These are phyloP conservation scores for Lactarius hengduanensis DNA, from an alignment of 768 basidiomycete genomes.

Conservation along the genomic window DNA sequence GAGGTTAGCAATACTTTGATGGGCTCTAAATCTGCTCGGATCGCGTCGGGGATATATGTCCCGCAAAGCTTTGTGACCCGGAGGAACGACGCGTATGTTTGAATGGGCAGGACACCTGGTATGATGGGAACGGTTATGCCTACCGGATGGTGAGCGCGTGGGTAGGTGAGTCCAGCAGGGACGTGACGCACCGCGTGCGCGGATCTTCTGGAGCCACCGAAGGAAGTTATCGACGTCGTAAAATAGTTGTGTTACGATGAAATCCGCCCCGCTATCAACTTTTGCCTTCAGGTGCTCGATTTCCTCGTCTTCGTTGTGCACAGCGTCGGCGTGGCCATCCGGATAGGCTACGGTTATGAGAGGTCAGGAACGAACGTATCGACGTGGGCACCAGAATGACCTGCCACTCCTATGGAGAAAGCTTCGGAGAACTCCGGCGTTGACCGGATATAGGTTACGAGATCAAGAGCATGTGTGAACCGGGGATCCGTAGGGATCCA, in stretches of 20 bases:
- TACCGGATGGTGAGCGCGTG: constrained; percentile 35
- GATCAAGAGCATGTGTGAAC: constrained; percentile 82
- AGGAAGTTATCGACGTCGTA: constrained; percentile 92
- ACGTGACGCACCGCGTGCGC: constrained; percentile 56
- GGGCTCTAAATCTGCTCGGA: constrained; percentile 65
- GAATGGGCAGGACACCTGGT: constrained; percentile 97
- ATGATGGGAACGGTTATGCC: constrained; percentile 90
- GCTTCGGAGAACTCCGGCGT: constrained; percentile 72
- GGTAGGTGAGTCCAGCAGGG: not conserved
- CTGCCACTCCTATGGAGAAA: constrained; percentile 95
- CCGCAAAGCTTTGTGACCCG: constrained; percentile 89
- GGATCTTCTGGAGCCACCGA: constrained; percentile 70
- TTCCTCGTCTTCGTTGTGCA: constrained; percentile 56
- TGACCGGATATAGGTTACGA: constrained; percentile 87
- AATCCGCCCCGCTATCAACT: constrained; percentile 93
- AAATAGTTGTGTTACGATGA: constrained; percentile 94
- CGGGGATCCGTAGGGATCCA: constrained; percentile 84
- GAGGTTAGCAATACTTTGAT: constrained; percentile 59
- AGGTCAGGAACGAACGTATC: constrained; percentile 13
- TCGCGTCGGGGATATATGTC: constrained; percentile 63
- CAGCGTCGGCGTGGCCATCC: constrained; percentile 75
- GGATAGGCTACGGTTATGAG: constrained; percentile 68
- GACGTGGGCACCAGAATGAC: constrained; percentile 40
- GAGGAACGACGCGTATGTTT: constrained; percentile 91
- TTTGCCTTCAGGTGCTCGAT: constrained; percentile 77